A percentile compares a stretch with the other conserved stretches of the same genome.
These are phyloP conservation scores for Lactarius sp. DNA, from an alignment of 768 basidiomycete species.

Conservation along the genomic window DNA sequence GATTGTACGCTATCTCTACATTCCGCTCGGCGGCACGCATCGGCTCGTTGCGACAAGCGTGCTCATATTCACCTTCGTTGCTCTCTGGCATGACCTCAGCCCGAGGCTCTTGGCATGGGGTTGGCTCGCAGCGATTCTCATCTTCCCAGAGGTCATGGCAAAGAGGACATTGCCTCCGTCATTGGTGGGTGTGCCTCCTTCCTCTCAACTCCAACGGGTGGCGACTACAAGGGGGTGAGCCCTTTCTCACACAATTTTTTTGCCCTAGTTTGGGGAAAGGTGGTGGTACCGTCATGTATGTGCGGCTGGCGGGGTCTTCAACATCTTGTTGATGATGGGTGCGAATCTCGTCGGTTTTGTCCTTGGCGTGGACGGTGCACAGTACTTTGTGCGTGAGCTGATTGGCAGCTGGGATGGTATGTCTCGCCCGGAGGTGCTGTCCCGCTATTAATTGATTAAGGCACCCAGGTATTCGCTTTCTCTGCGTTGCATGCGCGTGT, in stretches of 20 bases:
- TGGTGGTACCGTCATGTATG: constrained; percentile 86
- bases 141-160: constrained; percentile 77
- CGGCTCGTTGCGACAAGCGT: constrained; percentile 57
- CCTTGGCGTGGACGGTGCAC: constrained; percentile 75
- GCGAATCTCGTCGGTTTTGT: constrained; percentile 97
- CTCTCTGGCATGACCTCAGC: constrained; percentile 94
- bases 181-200: constrained; percentile 44
- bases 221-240: too few species aligned
- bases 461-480: constrained; percentile 56
- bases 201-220: background rate
- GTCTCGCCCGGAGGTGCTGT: background rate
- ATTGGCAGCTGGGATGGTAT: constrained; percentile 63
- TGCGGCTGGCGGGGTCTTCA: constrained; percentile 76
- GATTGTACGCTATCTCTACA: constrained; percentile 88
- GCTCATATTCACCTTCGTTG: constrained; percentile 92
- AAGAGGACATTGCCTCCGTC: constrained; percentile 53
- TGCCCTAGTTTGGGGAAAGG: constrained; percentile 53
- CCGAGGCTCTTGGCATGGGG: constrained; percentile 90
- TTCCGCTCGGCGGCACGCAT: constrained; percentile 78
- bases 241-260: background rate
- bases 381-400: constrained; percentile 59
- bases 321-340: constrained; percentile 82
- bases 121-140: constrained; percentile 89
- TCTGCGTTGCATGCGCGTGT: constrained; percentile 52
- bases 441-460: background rate